Evolutionary conservation across 345 rosid species (phyloP).

Genomic region (Pistacia atlantica): DNA sequence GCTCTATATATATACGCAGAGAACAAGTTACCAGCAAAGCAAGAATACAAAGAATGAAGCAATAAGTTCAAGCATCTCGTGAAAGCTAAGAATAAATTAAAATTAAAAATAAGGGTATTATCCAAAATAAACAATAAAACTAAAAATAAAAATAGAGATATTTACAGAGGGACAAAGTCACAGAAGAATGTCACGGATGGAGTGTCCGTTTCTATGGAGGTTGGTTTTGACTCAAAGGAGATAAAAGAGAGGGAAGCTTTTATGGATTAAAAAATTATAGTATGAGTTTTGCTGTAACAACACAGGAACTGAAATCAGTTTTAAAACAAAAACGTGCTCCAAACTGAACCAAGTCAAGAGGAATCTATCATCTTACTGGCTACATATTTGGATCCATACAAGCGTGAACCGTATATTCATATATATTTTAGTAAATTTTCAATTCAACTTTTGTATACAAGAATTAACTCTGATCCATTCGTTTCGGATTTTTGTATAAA

Average conservation of each 20-base stretch:
- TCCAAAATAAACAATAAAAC: background rate
- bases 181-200: slow-evolving; percentile 52
- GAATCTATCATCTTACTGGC: too few relatives aligned
- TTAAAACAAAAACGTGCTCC: too few relatives aligned
- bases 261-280: too few relatives aligned
- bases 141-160: background rate
- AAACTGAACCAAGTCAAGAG: too few relatives aligned
- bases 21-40: background rate
- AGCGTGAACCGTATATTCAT: too few relatives aligned
- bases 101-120: background rate
- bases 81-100: slow-evolving; percentile 36
- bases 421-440: too few relatives aligned
- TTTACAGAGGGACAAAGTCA: slow-evolving; percentile 11
- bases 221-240: background rate
- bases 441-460: too few relatives aligned
- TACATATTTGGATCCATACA: too few relatives aligned
- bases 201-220: slow-evolving; percentile 31
- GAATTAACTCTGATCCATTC: too few relatives aligned
- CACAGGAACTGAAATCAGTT: too few relatives aligned
- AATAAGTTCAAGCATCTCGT: slow-evolving; percentile 20
- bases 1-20: slow-evolving; percentile 17
- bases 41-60: slow-evolving; percentile 3
- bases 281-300: too few relatives aligned
- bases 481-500: too few relatives aligned
- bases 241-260: background rate